Evolutionary conservation across 2,329 filamentous ascomycete genomes (phyloP).

Genomic region (Venturia pyrina): DNA sequence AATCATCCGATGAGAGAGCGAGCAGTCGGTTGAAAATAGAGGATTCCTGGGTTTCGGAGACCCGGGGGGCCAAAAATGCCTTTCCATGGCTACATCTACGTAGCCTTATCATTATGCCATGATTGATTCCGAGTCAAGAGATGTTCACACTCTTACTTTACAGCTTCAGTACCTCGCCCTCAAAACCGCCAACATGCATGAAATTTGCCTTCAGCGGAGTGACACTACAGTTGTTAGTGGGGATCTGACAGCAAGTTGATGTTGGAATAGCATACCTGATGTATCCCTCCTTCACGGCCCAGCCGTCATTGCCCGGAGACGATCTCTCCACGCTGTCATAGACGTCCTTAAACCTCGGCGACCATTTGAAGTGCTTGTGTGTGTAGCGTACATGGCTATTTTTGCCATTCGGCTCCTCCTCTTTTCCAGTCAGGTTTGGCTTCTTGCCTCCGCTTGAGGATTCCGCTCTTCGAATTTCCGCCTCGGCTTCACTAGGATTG

Average conservation of each 20-base stretch:
- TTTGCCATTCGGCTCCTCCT: slow-evolving; percentile 24
- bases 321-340: slow-evolving; percentile 75
- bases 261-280: slow-evolving; percentile 44
- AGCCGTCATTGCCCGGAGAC: slow-evolving; percentile 78
- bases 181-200: slow-evolving; percentile 59
- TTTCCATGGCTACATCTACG: background rate
- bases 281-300: slow-evolving; percentile 78
- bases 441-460: slow-evolving; percentile 29
- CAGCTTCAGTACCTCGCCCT: slow-evolving; percentile 44
- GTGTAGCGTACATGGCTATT: slow-evolving; percentile 42
- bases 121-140: background rate
- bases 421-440: slow-evolving; percentile 17
- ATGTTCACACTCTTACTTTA: background rate
- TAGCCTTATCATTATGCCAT: background rate
- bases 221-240: slow-evolving; percentile 46
- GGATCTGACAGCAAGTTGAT: background rate
- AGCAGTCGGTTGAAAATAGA: background rate
- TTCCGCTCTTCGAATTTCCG: slow-evolving; percentile 58
- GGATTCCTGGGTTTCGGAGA: background rate
- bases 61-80: background rate
- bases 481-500: slow-evolving; percentile 56
- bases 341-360: slow-evolving; percentile 76
- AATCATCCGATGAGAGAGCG: background rate
- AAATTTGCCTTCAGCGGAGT: slow-evolving; percentile 91
- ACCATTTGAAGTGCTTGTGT: slow-evolving; percentile 93